Evolutionary conservation across 345 rosid genomes (phyloP).

Genomic region (Eucalyptus marginata): DNA sequence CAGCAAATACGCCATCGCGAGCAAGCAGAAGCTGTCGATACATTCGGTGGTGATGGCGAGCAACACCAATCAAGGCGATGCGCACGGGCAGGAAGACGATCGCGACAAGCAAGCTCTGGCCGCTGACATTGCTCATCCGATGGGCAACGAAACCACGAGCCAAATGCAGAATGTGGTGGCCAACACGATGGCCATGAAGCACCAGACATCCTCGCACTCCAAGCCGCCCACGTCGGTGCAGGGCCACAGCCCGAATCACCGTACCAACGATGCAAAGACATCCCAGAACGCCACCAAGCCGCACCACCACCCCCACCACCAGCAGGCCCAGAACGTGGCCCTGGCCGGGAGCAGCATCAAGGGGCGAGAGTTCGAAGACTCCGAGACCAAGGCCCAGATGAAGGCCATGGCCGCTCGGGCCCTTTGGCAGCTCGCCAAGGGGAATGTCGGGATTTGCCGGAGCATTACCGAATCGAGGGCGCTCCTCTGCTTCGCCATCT

Average conservation of each 20-base stretch:
- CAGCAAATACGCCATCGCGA: conserved; percentile 42
- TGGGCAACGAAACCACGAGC: conserved; percentile 21
- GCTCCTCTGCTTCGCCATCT: conserved; percentile 47
- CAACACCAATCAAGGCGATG: neutral
- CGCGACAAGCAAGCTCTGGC: neutral
- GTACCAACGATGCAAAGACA: conserved; percentile 1
- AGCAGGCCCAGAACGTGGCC: conserved; percentile 10
- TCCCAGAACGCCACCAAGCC: conserved; percentile 1
- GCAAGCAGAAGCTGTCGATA: conserved; percentile 34
- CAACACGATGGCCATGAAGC: conserved; percentile 23
- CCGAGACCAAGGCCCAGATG: conserved; percentile 53
- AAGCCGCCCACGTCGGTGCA: conserved; percentile 2
- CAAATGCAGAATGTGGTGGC: conserved; percentile 38
- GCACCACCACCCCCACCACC: neutral
- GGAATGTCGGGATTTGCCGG: conserved; percentile 42
- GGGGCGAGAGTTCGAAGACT: conserved; percentile 49
- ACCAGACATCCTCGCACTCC: neutral
- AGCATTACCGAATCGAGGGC: conserved; percentile 71
- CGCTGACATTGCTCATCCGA: conserved; percentile 20
- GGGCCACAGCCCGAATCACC: neutral
- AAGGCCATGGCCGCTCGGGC: conserved; percentile 80
- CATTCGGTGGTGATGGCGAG: conserved; percentile 45
- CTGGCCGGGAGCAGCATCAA: conserved; percentile 46
- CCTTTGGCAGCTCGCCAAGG: conserved; percentile 55
- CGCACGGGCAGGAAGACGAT: neutral